These are phyloP conservation scores for Fraxinus sp. DNA, from an alignment of 305 asterid species.

Conservation along the genomic window DNA sequence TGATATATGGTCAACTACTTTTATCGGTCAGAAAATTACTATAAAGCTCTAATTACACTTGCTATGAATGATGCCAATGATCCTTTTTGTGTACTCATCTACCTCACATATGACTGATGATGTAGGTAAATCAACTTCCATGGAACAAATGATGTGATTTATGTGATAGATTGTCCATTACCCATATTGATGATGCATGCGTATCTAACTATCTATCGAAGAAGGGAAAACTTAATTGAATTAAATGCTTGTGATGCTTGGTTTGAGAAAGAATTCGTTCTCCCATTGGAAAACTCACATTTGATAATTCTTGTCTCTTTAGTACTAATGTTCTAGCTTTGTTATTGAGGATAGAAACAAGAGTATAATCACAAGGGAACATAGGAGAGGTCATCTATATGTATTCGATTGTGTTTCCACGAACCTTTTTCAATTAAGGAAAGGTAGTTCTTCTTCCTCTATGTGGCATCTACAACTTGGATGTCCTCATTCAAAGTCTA, in stretches of 20 bases:
- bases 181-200: background rate
- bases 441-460: background rate
- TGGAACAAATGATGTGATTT: background rate
- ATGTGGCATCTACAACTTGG: background rate
- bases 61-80: background rate
- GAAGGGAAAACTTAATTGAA: background rate
- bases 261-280: background rate
- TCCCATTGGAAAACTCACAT: background rate
- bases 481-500: background rate
- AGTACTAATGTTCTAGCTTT: background rate
- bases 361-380: background rate
- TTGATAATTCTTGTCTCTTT: background rate
- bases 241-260: background rate
- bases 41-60: background rate
- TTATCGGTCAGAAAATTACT: background rate
- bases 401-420: background rate
- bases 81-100: background rate
- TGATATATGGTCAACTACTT: background rate
- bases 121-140: background rate
- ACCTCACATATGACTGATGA: background rate
- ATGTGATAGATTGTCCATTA: background rate
- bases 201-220: background rate
- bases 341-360: background rate
- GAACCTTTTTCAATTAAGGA: background rate
- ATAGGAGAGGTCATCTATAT: background rate